Evolutionary conservation across 2,329 filamentous ascomycete genomes (phyloP).

Genomic region (Hypoxylon sp.): DNA sequence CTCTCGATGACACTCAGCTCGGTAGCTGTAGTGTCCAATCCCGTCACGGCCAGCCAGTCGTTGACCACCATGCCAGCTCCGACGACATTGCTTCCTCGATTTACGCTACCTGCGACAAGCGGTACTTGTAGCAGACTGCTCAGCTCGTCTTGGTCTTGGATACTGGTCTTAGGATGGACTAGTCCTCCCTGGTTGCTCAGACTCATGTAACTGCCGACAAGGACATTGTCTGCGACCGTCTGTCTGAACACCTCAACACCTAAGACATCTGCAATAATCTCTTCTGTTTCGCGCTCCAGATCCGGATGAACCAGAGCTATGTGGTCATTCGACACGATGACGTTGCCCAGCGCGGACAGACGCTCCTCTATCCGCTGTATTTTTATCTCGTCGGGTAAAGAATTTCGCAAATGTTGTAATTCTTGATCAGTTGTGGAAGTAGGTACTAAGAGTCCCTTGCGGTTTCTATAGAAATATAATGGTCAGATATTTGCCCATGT

Average conservation of each 20-base stretch:
- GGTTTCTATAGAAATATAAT: constrained; percentile 69
- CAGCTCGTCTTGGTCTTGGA: constrained; percentile 98
- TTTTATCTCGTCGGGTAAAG: constrained; percentile 87
- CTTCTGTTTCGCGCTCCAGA: constrained; percentile 95
- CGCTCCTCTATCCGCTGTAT: constrained; percentile 98
- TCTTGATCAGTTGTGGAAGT: constrained; percentile 98
- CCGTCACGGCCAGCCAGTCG: constrained; percentile 96
- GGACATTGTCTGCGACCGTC: constrained; percentile 95
- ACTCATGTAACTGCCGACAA: constrained; percentile 96
- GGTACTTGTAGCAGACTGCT: constrained; percentile 93
- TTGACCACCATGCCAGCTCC: constrained; percentile 97
- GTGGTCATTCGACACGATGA: constrained; percentile 96
- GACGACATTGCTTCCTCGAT: constrained; percentile 92
- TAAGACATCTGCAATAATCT: constrained; percentile 95
- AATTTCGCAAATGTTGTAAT: constrained; percentile 95
- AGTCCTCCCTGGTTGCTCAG: constrained; percentile 95
- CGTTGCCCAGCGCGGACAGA: constrained; percentile 93
- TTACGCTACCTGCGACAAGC: constrained; percentile 91
- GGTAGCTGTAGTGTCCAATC: constrained; percentile 94
- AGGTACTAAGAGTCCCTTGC: constrained; percentile 94
- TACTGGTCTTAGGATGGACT: constrained; percentile 95
- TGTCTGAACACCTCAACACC: constrained; percentile 91
- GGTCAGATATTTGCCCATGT: background rate
- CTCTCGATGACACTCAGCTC: constrained; percentile 96
- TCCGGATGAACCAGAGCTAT: constrained; percentile 97